phyloP scores from a whole-genome alignment of 1,139 yeast species.

The Magnusiomyces paraingens region DNA sequence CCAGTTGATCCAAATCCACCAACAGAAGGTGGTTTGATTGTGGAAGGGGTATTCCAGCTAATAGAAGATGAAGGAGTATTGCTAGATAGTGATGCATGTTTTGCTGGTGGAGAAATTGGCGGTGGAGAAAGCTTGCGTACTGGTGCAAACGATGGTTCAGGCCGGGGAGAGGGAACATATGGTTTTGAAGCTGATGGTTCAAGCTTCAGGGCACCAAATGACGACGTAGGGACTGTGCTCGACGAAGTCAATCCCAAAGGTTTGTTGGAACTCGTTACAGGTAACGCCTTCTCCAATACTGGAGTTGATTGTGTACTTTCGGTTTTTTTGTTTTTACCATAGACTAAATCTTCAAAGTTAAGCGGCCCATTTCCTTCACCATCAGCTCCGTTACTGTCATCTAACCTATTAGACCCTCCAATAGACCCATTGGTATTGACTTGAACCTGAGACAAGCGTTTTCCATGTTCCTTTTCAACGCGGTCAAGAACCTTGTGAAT shows the following conservation, averaged over 20 bases:
- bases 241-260: neutral
- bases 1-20: neutral
- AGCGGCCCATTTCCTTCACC: neutral
- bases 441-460: constrained; percentile 20
- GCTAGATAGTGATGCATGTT: no score
- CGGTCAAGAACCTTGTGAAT: constrained; percentile 30
- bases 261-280: neutral
- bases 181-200: constrained; percentile 7
- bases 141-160: neutral
- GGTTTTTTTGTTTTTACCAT: constrained; percentile 13
- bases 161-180: neutral
- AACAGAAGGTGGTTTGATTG: neutral
- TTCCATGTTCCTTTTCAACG: constrained; percentile 25
- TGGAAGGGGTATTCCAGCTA: neutral
- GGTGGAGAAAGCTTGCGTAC: neutral
- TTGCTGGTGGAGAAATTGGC: neutral
- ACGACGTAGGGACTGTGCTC: neutral
- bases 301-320: no score
- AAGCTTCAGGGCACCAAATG: constrained; percentile 15
- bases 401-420: neutral
- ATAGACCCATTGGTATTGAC: constrained; percentile 4
- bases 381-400: neutral
- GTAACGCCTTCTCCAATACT: neutral
- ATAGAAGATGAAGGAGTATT: neutral
- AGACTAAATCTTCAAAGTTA: constrained; percentile 14